phyloP scores from a whole-genome alignment of 352 stramenopile genomes.

The Phytophthora sojae region DNA sequence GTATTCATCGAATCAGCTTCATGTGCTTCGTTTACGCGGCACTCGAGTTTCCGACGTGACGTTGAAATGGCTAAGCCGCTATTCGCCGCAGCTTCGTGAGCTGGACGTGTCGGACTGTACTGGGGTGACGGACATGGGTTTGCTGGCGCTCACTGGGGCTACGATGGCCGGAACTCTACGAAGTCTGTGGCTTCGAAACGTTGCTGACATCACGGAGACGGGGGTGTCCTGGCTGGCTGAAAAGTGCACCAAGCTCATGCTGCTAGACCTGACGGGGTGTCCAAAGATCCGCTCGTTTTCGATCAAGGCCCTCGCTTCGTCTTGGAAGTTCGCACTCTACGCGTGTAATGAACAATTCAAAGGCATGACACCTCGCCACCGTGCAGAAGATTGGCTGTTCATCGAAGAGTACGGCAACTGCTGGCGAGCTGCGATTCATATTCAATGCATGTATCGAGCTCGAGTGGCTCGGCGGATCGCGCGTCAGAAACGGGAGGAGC shows the following conservation, averaged over 20 bases:
- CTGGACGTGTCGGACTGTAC: constrained; percentile 84
- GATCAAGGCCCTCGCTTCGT: constrained; percentile 58
- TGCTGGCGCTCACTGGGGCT: constrained; percentile 75
- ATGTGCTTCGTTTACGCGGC: constrained; percentile 49
- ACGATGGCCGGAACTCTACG: constrained; percentile 47
- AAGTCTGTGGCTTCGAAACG: constrained; percentile 71
- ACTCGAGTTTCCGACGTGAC: constrained; percentile 49
- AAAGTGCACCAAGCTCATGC: constrained; percentile 64
- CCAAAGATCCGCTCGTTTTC: constrained; percentile 53
- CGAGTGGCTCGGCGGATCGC: constrained; percentile 54
- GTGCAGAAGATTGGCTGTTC: constrained; percentile 80
- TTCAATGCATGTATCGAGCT: constrained; percentile 76
- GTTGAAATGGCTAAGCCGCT: constrained; percentile 47
- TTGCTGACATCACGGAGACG: constrained; percentile 75
- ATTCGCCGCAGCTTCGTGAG: constrained; percentile 70
- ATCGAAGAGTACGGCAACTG: constrained; percentile 89
- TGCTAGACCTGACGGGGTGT: constrained; percentile 73
- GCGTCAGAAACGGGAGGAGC: constrained; percentile 55
- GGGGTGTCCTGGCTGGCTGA: constrained; percentile 89
- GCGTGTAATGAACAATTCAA: constrained; percentile 62
- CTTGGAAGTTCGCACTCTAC: constrained; percentile 71
- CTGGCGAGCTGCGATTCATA: constrained; percentile 67
- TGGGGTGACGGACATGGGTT: constrained; percentile 76
- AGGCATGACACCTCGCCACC: constrained; percentile 77
- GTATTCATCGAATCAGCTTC: constrained; percentile 32